Conservation (phyloP, 768 basidiomycete genomes). For the Mrakia blollopis region DNA sequence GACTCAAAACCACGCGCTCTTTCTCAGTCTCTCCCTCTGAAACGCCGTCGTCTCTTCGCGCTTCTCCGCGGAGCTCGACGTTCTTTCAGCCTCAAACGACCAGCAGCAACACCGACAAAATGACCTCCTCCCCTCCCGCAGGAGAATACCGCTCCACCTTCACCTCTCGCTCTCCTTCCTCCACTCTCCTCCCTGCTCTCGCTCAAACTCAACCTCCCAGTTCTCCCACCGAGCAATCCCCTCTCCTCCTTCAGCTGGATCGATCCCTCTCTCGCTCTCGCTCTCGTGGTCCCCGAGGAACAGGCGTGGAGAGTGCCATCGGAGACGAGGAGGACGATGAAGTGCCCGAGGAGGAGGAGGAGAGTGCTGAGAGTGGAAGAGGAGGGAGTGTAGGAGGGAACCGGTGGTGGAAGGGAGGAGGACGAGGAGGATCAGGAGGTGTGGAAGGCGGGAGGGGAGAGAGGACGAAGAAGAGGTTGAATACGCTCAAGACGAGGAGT, state of each 20-base stretch:
- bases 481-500: conserved; percentile 3
- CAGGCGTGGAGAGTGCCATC: neutral
- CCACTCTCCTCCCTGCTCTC: neutral
- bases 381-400: neutral
- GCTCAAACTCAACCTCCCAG: neutral
- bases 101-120: neutral
- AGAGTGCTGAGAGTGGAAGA: neutral
- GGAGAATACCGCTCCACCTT: conserved; percentile 4
- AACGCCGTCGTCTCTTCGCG: neutral
- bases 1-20: neutral
- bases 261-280: conserved; percentile 7
- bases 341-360: neutral
- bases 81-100: neutral
- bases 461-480: conserved; percentile 15
- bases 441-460: neutral
- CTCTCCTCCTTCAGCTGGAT: conserved; percentile 23
- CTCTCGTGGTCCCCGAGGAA: neutral
- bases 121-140: neutral
- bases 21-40: neutral
- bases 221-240: neutral
- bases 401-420: neutral
- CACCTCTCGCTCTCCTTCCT: neutral
- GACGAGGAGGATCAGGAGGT: neutral
- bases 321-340: conserved; percentile 6
- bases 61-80: neutral